These are phyloP conservation scores for Hirsutella minnesotensis DNA, from an alignment of 2,329 filamentous ascomycete genomes.

Conservation along the genomic window DNA sequence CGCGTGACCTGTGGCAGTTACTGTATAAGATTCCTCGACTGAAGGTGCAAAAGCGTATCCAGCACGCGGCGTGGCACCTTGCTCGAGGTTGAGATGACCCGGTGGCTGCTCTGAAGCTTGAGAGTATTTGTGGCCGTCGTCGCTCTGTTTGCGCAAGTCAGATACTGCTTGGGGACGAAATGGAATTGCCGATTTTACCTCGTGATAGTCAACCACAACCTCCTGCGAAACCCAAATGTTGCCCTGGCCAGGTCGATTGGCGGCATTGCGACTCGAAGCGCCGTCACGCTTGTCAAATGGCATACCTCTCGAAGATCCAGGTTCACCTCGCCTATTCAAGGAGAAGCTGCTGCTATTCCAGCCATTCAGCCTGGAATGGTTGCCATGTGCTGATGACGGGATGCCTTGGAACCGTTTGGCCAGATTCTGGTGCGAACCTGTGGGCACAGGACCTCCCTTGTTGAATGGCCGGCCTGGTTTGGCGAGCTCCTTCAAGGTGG, in stretches of 20 bases:
- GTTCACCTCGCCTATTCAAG: slow-evolving; percentile 35
- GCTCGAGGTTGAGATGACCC: not conserved
- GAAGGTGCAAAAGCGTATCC: not conserved
- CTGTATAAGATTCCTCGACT: not conserved
- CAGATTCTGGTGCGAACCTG: not conserved
- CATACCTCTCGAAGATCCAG: not conserved
- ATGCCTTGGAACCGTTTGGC: not conserved
- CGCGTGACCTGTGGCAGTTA: slow-evolving; percentile 5
- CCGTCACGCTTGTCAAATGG: not conserved
- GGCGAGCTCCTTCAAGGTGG: not conserved
- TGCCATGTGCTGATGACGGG: not conserved
- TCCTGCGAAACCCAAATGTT: slow-evolving; percentile 53
- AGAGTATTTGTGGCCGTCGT: not conserved
- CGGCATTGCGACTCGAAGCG: slow-evolving; percentile 5
- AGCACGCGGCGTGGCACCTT: not conserved
- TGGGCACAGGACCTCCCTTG: not conserved
- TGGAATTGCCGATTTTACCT: no score
- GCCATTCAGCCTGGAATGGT: not conserved
- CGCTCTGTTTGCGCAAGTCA: no score
- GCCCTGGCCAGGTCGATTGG: slow-evolving; percentile 24
- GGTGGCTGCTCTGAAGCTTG: not conserved
- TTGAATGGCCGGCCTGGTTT: not conserved
- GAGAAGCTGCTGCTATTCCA: no score
- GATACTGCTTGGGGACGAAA: no score
- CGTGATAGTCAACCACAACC: slow-evolving; percentile 37